Base-by-base conservation (phyloP, 176 grass and related monocot species). In the Triticum timopheevii region DNA sequence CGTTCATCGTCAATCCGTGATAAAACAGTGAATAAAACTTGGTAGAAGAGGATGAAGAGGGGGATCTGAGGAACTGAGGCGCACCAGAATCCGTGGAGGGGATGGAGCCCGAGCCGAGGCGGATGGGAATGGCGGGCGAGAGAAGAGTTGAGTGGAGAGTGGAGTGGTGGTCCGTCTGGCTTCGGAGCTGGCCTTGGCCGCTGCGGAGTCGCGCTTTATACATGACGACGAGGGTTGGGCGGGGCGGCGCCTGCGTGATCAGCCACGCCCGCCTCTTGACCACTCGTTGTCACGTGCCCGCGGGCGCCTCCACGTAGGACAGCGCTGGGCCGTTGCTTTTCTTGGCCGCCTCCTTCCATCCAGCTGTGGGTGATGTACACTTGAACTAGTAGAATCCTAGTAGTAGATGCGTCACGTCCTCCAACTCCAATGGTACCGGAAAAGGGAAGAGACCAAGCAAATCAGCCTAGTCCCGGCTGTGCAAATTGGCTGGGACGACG, bases 191-290 rank as follows among this genome's bases (percentile, higher is more conserved):
- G 38, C 38, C 38, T 2, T 39, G 38, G 38, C 38, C 38, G 38
- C 38, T 39, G 63, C 39, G 59, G 54, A 4, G 31, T 35, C 0
- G 52, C 8, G 13, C 11, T 89, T 90, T 90, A 90, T 90, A 87
- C 42, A 35, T 16, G 58, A 23, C 24, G 40, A 42, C 42, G 17
- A 28, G 40, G 11, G 5, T 3, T 7, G 3, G 22, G 40, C 50
- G 38, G 50, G 74, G 62, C 65, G 5, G 33, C 0, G 69, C 44
- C 33, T 0, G 25, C 38, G 54, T 64, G 38, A 39, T 39, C 38
- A 9, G 38, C 38, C 38, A 36, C 82, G 13, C 50, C 79, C n/a
- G 68, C 69, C 69, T 75, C 78, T 17, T 70, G 71, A 70, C 50
- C 83, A 70, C 83, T 3, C 49, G 50, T 69, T 58, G 72, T 78